Percentiles rank a stretch among this genome's conserved stretches.
Conservation (phyloP, 2,329 filamentous ascomycete genomes). For the Blastomyces parvus region DNA sequence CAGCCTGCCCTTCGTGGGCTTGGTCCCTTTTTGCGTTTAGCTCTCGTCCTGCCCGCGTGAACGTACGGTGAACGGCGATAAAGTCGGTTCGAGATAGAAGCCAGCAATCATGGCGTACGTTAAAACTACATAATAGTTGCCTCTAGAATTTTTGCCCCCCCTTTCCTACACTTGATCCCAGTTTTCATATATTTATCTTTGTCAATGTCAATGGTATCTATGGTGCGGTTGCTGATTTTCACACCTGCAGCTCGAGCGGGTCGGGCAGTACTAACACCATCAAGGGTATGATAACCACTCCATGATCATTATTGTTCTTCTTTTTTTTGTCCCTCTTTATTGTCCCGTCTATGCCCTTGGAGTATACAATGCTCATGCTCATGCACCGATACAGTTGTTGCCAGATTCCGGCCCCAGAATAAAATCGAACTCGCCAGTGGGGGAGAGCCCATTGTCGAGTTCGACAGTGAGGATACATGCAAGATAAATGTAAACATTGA, state of each 20-base stretch:
- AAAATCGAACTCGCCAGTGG: constrained; percentile 82
- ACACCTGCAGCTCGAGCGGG: constrained; percentile 24
- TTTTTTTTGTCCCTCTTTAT: not conserved
- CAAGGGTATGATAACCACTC: constrained; percentile 37
- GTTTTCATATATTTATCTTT: not conserved
- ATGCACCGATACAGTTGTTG: constrained; percentile 65
- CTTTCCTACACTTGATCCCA: not conserved
- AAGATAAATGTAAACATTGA: constrained; percentile 60
- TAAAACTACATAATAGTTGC: not conserved
- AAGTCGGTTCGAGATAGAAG: not conserved
- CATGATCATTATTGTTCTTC: constrained; percentile 8
- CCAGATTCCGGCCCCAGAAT: constrained; percentile 96
- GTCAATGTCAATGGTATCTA: constrained; percentile 6
- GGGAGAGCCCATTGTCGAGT: constrained; percentile 83
- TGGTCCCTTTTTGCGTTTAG: not conserved
- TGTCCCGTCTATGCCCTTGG: not conserved
- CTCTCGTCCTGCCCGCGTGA: not conserved
- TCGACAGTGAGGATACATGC: constrained; percentile 84
- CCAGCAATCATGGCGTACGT: constrained; percentile 41
- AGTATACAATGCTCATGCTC: not conserved
- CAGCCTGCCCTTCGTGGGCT: constrained; percentile 5
- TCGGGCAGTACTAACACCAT: constrained; percentile 40
- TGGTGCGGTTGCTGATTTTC: constrained; percentile 13
- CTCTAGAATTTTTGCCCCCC: not conserved
- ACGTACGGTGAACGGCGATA: not conserved